Evolutionary conservation across 495 filamentous ascomycete species (phyloP).

Genomic region (Neurospora sp.): DNA sequence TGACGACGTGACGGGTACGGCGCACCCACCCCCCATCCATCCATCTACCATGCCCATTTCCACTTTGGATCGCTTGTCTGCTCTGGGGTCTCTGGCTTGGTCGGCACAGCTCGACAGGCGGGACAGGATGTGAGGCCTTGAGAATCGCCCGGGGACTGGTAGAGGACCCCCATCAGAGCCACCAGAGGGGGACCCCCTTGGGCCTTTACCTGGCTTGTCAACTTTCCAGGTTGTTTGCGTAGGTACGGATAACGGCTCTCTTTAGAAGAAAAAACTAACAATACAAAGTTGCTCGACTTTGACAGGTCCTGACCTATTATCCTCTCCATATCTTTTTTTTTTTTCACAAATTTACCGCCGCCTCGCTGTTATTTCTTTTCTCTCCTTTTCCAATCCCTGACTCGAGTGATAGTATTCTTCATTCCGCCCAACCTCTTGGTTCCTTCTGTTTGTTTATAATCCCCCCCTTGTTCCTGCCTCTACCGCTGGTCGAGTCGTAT

Average conservation of each 20-base stretch:
- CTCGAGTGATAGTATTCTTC: not conserved
- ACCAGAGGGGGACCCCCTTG: not conserved
- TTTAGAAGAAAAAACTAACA: not conserved
- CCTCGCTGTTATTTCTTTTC: not conserved
- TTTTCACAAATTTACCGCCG: not conserved
- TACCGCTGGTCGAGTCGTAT: not conserved
- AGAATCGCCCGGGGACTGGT: not conserved
- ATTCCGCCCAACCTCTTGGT: not conserved
- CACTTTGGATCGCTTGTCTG: not conserved
- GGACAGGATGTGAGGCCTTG: not conserved
- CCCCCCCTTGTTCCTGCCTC: not conserved
- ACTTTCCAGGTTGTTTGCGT: not conserved
- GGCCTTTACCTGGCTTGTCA: not conserved
- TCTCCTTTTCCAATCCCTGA: not conserved
- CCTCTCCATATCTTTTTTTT: not conserved
- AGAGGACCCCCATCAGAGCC: not conserved
- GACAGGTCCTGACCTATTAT: not conserved
- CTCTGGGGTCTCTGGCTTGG: not conserved
- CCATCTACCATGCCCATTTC: not conserved
- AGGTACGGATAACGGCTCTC: not conserved
- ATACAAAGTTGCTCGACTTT: not conserved
- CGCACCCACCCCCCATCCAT: not conserved
- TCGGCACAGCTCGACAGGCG: not conserved
- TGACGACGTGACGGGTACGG: not conserved
- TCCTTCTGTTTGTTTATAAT: not conserved